Base-by-base conservation (phyloP, 805 yeast species). In the Candida michaelii region DNA sequence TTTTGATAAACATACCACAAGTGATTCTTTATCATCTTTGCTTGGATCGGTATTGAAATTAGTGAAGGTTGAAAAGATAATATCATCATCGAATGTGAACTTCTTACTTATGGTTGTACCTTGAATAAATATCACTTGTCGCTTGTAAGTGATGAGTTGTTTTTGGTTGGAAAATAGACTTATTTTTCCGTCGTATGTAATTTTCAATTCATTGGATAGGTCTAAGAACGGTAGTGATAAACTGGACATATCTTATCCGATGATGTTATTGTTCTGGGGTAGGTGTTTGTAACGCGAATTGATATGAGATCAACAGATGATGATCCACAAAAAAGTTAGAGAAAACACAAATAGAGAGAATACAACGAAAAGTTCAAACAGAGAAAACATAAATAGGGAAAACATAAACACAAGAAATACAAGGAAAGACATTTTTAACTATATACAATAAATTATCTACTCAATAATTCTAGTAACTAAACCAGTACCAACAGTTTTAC, bases 401-500 rank as follows among this genome's bases (percentile, higher is more conserved):
- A n/a, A n/a, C n/a, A n/a, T n/a, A n/a, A n/a, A n/a, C n/a, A n/a
- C n/a, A n/a, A n/a, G n/a, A n/a, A n/a, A n/a, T n/a, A n/a, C n/a
- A 14, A 30, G 13, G 5, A 17, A 25, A 25, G 29, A 25, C 29
- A 33, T 21, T 33, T 33, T 33, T 19, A 30, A 36, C 39, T 36
- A 36, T 36, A 25, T 36, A 36, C 39, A 36, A 23, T 15, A 4
- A 18, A 25, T n/a, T 13, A 36, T 13, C 61, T 76, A 80, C 66
- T 84, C 91, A 53, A 87, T 67, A 68, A 89, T 83, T 73, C 96
- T 84, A 60, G 99, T 93, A 59, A 93, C 81, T 76, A 93, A 76
- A 77, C 99, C 99, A 55, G 99, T 93, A 72, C 97, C 99, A 55
- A 93, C 97, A 53, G 99, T 93, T 77, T 85, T 87, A 68, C 97